Evolutionary conservation across 1,284 basidiomycete species (phyloP).

Genomic region (Cronartium ribicola): DNA sequence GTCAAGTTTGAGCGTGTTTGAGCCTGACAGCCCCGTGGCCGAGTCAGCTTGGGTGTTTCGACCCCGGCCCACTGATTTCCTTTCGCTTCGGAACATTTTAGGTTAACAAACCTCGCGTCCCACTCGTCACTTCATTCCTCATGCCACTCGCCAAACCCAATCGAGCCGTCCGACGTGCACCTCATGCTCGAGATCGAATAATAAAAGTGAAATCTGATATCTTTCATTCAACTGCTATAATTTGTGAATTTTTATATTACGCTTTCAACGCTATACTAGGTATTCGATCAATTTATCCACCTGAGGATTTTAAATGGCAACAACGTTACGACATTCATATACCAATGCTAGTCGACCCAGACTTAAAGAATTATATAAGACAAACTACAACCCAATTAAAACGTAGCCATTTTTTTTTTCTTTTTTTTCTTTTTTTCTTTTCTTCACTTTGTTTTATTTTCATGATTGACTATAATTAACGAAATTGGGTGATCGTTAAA

Average conservation of each 20-base stretch:
- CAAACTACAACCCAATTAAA: conserved; percentile 34
- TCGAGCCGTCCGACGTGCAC: conserved; percentile 10
- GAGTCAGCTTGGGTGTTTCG: too few relatives aligned
- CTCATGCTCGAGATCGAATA: conserved; percentile 22
- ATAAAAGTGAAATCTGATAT: conserved; percentile 31
- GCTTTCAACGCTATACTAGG: conserved; percentile 35
- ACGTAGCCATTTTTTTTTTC: neutral
- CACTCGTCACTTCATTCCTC: neutral
- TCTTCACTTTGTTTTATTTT: neutral
- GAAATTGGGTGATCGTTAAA: too few relatives aligned
- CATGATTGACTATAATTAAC: neutral
- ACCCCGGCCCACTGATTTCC: neutral
- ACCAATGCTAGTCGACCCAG: conserved; percentile 31
- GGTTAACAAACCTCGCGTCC: neutral
- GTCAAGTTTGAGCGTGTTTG: too few relatives aligned
- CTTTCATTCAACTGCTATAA: conserved; percentile 35
- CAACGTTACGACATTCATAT: conserved; percentile 38
- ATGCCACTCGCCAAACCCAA: conserved; percentile 42
- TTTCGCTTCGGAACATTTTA: neutral
- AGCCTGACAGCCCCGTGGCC: too few relatives aligned
- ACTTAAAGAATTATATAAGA: conserved; percentile 37
- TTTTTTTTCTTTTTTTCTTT: neutral
- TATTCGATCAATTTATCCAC: conserved; percentile 23
- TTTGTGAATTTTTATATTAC: conserved; percentile 42
- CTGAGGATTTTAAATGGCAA: conserved; percentile 33